Conservation (phyloP, 1,284 basidiomycete species). For the Porogramme epimiltina region DNA sequence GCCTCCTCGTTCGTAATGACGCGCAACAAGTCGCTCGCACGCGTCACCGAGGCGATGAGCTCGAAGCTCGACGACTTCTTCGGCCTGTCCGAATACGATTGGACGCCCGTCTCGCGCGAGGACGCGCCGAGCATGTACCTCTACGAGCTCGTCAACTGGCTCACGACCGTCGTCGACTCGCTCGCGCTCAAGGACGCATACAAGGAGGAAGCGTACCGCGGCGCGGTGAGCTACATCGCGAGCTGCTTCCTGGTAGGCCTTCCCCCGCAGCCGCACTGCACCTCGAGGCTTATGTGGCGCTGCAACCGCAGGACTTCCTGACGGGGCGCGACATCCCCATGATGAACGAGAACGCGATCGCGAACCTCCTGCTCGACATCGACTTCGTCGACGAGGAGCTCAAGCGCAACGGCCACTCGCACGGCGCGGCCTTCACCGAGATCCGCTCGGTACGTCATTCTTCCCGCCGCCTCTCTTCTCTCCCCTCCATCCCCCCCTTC, state of each 20-base stretch:
- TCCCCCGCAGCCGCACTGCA: neutral
- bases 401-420: conserved; percentile 66
- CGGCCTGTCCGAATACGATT: conserved; percentile 93
- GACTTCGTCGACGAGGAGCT: conserved; percentile 86
- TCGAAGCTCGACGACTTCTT: conserved; percentile 98
- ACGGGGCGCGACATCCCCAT: conserved; percentile 75
- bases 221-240: conserved; percentile 85
- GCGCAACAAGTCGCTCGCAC: conserved; percentile 69
- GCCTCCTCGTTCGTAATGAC: conserved; percentile 71
- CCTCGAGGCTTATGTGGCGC: neutral
- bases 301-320: conserved; percentile 67
- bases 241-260: conserved; percentile 77
- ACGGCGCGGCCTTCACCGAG: conserved; percentile 80
- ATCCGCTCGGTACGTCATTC: conserved; percentile 68
- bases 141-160: conserved; percentile 94
- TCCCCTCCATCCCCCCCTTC: conserved; percentile 5
- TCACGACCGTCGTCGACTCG: conserved; percentile 94
- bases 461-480: neutral
- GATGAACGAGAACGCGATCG: conserved; percentile 88
- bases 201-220: conserved; percentile 87
- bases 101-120: conserved; percentile 74
- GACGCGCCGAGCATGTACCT: conserved; percentile 89
- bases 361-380: conserved; percentile 82
- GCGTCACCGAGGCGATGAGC: conserved; percentile 83
- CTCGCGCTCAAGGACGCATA: conserved; percentile 83